phyloP scores from a whole-genome alignment of 495 filamentous ascomycete species.

The Pseudevernia furfuracea region DNA sequence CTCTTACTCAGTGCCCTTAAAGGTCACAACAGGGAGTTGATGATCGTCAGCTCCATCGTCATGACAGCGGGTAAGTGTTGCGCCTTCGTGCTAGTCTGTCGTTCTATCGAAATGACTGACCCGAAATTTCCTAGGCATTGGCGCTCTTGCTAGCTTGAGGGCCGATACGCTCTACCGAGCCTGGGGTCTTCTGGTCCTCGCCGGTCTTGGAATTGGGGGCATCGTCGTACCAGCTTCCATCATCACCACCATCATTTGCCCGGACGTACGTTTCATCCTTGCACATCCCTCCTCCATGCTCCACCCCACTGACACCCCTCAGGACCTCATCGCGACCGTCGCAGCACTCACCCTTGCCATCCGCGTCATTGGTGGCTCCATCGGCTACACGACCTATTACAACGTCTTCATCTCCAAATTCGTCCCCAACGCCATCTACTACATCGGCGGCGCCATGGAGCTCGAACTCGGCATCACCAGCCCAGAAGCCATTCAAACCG shows the following conservation, averaged over 20 bases:
- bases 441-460: slow-evolving; percentile 49
- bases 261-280: slow-evolving; percentile 38
- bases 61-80: slow-evolving; percentile 56
- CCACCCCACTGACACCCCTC: slow-evolving; percentile 6
- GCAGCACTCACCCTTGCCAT: slow-evolving; percentile 67
- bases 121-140: slow-evolving; percentile 41
- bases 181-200: slow-evolving; percentile 55
- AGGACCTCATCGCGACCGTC: slow-evolving; percentile 66
- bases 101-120: not conserved
- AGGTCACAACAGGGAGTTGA: slow-evolving; percentile 55
- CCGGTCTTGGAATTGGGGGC: slow-evolving; percentile 63
- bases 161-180: slow-evolving; percentile 53
- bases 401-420: slow-evolving; percentile 67
- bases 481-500: slow-evolving; percentile 35
- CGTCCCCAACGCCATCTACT: slow-evolving; percentile 40
- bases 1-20: slow-evolving; percentile 51
- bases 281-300: not conserved
- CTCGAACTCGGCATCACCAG: slow-evolving; percentile 48
- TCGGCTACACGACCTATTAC: slow-evolving; percentile 70
- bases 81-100: not conserved
- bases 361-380: slow-evolving; percentile 60
- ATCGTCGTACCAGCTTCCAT: slow-evolving; percentile 66
- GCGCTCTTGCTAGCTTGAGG: slow-evolving; percentile 49
- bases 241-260: slow-evolving; percentile 66
- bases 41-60: slow-evolving; percentile 53